Evolutionary conservation across 352 stramenopile genomes (phyloP), one percentile per base, ranked within the genome.

Genomic region (Thraustotheca clavata): DNA sequence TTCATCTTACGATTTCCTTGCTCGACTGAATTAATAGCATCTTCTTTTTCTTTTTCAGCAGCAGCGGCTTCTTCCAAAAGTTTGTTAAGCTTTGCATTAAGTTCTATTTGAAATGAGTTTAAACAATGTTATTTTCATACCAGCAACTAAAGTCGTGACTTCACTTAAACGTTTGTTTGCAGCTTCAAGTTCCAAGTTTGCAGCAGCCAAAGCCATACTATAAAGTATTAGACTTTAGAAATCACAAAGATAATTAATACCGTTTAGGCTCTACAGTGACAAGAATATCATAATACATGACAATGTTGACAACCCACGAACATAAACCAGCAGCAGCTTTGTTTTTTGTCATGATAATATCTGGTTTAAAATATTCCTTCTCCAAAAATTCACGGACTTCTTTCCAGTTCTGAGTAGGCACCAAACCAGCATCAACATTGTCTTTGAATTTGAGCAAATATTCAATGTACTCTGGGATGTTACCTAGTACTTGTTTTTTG

Each of bases 391-490:
- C 85, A 29, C 93, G 86, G 41, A 98, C 88, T 68, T 98, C 95
- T 62, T 96, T 97, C 88, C 90, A 98, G 72, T 98, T 98, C 4
- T 73, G 70, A 3, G 71, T 69, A n/a, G 90, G 89, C 24, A 98
- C 89, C 67, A 92, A 96, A 27, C 89, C 88, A 22, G 97, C 83
- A 47, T 98, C 92, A n/a, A 98, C 89, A 18, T 91, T 76, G 60
- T 94, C 85, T 69, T 98, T 98, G 59, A 98, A 96, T 9, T 80
- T 72, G 59, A 97, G 86, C 2, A 98, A 75, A 50, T 96, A 94
- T 11, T 98, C 89, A 54, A 98, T 96, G 73, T 98, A 98, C 73
- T 97, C 94, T 7, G 87, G 89, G 61, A 98, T 97, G 68, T 98
- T 97, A 34, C 89, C 87, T 54, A 98, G 75, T 35, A 98, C 71